Evolutionary conservation across 2,329 filamentous ascomycete species (phyloP).

Genomic region (Pyrenophora graminea): DNA sequence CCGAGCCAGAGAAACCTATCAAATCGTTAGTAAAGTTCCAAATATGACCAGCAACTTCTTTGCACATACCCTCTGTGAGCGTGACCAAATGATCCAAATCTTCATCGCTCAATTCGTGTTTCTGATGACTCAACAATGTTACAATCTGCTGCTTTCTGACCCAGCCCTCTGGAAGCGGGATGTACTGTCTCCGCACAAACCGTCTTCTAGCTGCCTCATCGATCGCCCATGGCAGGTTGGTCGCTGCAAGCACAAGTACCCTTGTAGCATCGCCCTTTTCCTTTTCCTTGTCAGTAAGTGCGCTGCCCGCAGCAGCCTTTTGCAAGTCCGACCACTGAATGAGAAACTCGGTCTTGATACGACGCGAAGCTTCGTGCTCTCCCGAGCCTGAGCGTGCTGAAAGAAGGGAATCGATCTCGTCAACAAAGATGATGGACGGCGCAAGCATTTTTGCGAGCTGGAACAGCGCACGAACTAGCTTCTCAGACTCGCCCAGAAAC

Average conservation of each 20-base stretch:
- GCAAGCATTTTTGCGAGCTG: constrained; percentile 84
- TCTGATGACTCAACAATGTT: constrained; percentile 83
- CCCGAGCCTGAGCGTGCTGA: constrained; percentile 76
- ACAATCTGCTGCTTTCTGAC: constrained; percentile 79
- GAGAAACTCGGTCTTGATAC: constrained; percentile 96
- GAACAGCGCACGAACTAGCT: constrained; percentile 91
- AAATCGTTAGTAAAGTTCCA: neutral
- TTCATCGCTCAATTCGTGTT: constrained; percentile 72
- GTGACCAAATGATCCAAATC: constrained; percentile 77
- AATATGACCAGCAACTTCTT: too few species aligned
- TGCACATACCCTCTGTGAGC: constrained; percentile 75
- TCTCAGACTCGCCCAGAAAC: constrained; percentile 94
- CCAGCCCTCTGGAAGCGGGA: constrained; percentile 83
- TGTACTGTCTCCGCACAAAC: constrained; percentile 94
- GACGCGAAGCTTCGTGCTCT: constrained; percentile 88
- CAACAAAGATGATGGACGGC: constrained; percentile 96
- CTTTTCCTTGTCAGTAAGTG: constrained; percentile 68
- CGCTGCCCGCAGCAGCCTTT: constrained; percentile 84
- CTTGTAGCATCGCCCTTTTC: constrained; percentile 80
- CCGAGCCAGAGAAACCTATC: constrained; percentile 94
- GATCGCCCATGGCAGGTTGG: constrained; percentile 96
- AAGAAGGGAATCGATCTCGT: constrained; percentile 94
- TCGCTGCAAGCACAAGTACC: constrained; percentile 91
- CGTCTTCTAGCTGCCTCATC: constrained; percentile 90
- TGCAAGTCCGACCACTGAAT: constrained; percentile 97